Percentiles rank a stretch among this genome's conserved stretches.
These are phyloP conservation scores for Tubosaeta brunneosetosa DNA, from an alignment of 768 basidiomycete species.

Conservation along the genomic window DNA sequence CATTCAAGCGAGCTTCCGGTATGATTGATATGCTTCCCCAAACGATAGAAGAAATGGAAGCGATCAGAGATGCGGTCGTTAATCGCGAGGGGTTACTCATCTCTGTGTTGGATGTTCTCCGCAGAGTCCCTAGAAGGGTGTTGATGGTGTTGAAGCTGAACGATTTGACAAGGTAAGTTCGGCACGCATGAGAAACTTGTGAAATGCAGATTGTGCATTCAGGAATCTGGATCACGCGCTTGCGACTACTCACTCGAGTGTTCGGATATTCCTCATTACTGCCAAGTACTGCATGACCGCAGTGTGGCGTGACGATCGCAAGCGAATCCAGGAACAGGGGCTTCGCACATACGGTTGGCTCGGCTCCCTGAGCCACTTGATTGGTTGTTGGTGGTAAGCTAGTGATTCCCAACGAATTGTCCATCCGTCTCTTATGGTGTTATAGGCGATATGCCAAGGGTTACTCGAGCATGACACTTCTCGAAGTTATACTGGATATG, in stretches of 20 bases:
- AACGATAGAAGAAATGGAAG: constrained; percentile 72
- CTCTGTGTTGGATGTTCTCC: constrained; percentile 82
- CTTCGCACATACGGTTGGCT: constrained; percentile 40
- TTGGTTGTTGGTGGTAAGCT: constrained; percentile 74
- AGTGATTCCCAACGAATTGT: background rate
- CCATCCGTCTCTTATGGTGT: constrained; percentile 1
- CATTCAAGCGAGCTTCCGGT: constrained; percentile 61
- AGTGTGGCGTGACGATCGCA: constrained; percentile 69
- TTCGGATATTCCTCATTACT: constrained; percentile 86
- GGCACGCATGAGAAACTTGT: background rate
- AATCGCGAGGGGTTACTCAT: constrained; percentile 76
- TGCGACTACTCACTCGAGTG: constrained; percentile 82
- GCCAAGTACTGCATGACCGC: constrained; percentile 83
- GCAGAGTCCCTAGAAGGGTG: constrained; percentile 79
- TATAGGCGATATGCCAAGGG: constrained; percentile 56
- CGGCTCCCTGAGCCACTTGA: constrained; percentile 46
- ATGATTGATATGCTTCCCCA: constrained; percentile 73
- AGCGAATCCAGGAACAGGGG: constrained; percentile 47
- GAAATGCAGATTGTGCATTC: background rate
- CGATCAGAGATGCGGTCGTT: constrained; percentile 78
- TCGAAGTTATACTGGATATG: constrained; percentile 62
- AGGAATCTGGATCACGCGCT: constrained; percentile 82
- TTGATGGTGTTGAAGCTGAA: constrained; percentile 84
- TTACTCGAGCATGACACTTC: constrained; percentile 46
- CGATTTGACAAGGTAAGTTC: constrained; percentile 67